Percentiles rank a stretch among this genome's conserved stretches.
phyloP scores from a whole-genome alignment of 2,329 filamentous ascomycete genomes.

The Bertia moriformis region DNA sequence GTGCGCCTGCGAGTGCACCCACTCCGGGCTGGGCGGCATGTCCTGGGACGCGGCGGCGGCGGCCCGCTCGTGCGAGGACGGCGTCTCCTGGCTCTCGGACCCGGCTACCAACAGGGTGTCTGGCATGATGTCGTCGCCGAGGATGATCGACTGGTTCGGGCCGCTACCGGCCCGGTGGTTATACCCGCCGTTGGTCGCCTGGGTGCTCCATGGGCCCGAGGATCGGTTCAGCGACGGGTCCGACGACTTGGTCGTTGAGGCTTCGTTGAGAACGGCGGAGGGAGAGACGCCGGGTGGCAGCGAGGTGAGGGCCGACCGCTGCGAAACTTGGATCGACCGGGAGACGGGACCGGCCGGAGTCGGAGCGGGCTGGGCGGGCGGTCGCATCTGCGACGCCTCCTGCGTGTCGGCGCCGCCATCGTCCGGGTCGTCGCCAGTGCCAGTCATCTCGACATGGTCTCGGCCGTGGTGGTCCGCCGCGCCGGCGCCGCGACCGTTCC shows the following conservation, averaged over 20 bases:
- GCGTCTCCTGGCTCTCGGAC: neutral
- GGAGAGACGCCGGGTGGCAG: conserved; percentile 42
- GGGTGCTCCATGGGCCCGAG: conserved; percentile 51
- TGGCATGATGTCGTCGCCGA: conserved; percentile 24
- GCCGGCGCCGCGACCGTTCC: conserved; percentile 27
- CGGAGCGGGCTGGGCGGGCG: conserved; percentile 26
- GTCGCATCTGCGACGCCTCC: conserved; percentile 33
- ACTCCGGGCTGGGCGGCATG: conserved; percentile 37
- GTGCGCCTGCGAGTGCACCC: conserved; percentile 43
- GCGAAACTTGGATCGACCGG: conserved; percentile 56
- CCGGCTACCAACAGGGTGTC: conserved; percentile 31
- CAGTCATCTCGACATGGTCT: conserved; percentile 50
- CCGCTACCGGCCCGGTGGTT: conserved; percentile 22
- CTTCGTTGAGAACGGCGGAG: conserved; percentile 60
- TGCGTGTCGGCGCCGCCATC: conserved; percentile 31
- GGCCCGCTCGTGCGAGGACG: conserved; percentile 11
- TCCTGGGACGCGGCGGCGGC: too few species aligned
- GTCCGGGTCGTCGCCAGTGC: too few species aligned
- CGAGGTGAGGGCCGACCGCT: conserved; percentile 43
- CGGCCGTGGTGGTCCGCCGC: conserved; percentile 21
- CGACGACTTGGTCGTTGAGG: conserved; percentile 84
- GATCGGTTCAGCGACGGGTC: conserved; percentile 51
- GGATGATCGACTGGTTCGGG: conserved; percentile 28
- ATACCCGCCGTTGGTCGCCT: conserved; percentile 54
- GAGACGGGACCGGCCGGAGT: conserved; percentile 32